Conservation (phyloP, 2,329 filamentous ascomycete genomes). For the Eurotiales sp. region DNA sequence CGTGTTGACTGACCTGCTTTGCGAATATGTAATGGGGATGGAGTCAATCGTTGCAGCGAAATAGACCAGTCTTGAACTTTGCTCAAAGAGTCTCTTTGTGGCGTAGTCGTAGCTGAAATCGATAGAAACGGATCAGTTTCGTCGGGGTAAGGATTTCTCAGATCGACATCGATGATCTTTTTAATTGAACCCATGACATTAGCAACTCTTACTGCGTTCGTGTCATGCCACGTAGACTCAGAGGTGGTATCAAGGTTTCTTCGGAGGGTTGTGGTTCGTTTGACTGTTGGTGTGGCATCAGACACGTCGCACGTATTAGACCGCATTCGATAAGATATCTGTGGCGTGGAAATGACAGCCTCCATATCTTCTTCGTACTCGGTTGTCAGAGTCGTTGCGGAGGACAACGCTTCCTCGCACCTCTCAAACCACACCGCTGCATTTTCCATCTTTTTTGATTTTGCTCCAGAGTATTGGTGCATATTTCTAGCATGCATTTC, state of each 20-base stretch:
- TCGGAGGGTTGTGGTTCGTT: neutral
- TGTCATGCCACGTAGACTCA: neutral
- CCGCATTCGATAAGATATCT: neutral
- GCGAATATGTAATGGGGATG: constrained; percentile 15
- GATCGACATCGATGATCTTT: neutral
- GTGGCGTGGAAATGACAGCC: neutral
- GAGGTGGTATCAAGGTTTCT: neutral
- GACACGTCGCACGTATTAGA: neutral
- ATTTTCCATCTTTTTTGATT: constrained; percentile 11
- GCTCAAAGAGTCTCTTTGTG: neutral
- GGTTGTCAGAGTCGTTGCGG: neutral
- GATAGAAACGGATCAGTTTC: constrained; percentile 15
- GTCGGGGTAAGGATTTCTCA: neutral
- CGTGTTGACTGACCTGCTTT: neutral
- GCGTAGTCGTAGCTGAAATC: neutral
- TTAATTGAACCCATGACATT: neutral
- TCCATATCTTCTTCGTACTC: neutral
- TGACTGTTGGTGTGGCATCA: neutral
- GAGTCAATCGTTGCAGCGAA: constrained; percentile 3
- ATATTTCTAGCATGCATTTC: constrained; percentile 15
- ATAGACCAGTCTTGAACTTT: neutral
- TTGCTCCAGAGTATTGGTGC: constrained; percentile 14
- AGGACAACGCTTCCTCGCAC: constrained; percentile 4
- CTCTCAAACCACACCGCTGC: constrained; percentile 11
- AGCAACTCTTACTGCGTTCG: neutral